Evolutionary conservation across 2,329 filamentous ascomycete genomes (phyloP).

Genomic region (Penicillium aurantiogriseum): DNA sequence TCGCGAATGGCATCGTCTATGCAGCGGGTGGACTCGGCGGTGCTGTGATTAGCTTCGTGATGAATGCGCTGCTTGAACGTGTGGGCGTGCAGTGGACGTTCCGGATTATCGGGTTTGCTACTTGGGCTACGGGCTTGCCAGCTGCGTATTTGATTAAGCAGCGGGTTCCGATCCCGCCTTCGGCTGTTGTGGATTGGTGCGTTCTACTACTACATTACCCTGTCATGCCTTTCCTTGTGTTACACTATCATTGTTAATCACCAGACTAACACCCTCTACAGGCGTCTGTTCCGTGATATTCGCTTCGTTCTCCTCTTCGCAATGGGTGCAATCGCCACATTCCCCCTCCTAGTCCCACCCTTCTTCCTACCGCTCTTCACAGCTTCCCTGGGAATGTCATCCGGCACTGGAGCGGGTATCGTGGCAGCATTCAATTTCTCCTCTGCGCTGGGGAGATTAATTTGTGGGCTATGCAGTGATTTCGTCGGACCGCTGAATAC

Average conservation of each 20-base stretch:
- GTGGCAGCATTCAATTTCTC: constrained; percentile 63
- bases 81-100: constrained; percentile 45
- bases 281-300: constrained; percentile 53
- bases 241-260: background rate
- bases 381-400: constrained; percentile 54
- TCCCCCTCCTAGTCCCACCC: constrained; percentile 60
- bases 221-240: background rate
- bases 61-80: constrained; percentile 44
- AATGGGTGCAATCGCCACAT: constrained; percentile 56
- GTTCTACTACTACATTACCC: constrained; percentile 2
- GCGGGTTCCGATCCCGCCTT: constrained; percentile 35
- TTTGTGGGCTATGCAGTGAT: constrained; percentile 56
- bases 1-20: constrained; percentile 52
- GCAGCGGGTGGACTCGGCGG: constrained; percentile 55
- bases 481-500: constrained; percentile 56
- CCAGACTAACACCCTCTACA: constrained; percentile 7
- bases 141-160: constrained; percentile 53
- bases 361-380: constrained; percentile 62
- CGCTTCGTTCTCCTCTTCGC: constrained; percentile 56
- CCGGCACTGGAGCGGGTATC: constrained; percentile 55
- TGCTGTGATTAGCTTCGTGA: constrained; percentile 51
- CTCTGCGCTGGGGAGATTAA: constrained; percentile 58
- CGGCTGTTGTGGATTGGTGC: constrained; percentile 53
- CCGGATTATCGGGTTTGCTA: constrained; percentile 49
- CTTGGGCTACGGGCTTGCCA: constrained; percentile 55